Evolutionary conservation across 176 grass and related monocot species (phyloP).

Genomic region (Bothriochloa decipiens): DNA sequence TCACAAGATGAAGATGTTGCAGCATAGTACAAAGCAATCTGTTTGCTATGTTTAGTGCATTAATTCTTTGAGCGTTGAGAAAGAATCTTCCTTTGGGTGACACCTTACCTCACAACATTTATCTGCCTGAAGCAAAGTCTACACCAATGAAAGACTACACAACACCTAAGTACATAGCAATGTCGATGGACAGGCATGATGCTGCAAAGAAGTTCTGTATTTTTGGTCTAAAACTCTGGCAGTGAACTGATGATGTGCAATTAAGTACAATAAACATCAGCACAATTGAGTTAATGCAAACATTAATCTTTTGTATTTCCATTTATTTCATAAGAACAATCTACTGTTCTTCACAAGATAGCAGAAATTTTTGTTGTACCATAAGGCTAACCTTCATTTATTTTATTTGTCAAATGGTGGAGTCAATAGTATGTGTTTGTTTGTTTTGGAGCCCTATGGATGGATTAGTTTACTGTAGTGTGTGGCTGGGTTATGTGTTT

Average conservation of each 20-base stretch:
- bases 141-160: conserved; percentile 8
- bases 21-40: not conserved
- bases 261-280: not conserved
- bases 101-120: conserved; percentile 18
- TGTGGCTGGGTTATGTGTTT: not conserved
- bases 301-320: not conserved
- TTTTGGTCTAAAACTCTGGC: not conserved
- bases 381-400: too few relatives aligned
- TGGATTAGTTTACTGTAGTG: not conserved
- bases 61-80: conserved; percentile 16
- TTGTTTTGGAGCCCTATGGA: not conserved
- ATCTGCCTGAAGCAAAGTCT: conserved; percentile 1
- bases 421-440: too few relatives aligned
- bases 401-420: too few relatives aligned
- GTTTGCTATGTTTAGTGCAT: conserved; percentile 2
- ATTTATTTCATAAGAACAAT: conserved; percentile 11
- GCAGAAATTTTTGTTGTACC: not conserved
- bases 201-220: conserved; percentile 1
- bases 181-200: not conserved
- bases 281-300: not conserved
- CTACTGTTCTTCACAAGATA: not conserved
- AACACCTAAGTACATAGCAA: not conserved
- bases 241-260: not conserved
- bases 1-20: not conserved
- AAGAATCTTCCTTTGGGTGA: not conserved